phyloP scores from a whole-genome alignment of 2,329 filamentous ascomycete genomes.

The Trichoderma sp. region DNA sequence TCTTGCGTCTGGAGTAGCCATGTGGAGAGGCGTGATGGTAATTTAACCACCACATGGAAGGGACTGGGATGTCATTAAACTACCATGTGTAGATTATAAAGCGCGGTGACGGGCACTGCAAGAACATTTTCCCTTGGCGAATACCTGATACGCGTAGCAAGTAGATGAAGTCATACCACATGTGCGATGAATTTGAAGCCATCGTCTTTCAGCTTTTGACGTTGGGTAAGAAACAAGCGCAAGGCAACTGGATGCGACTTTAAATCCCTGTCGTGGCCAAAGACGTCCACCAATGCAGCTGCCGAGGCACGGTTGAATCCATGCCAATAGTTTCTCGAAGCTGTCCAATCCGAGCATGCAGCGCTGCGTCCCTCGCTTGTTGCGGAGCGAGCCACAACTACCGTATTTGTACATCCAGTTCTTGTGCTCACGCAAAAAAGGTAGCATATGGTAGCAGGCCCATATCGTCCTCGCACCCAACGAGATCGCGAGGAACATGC shows the following conservation, averaged over 20 bases:
- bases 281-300: neutral
- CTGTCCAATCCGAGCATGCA: conserved; percentile 7
- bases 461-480: conserved; percentile 13
- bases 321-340: conserved; percentile 21
- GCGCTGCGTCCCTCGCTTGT: neutral
- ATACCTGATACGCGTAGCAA: neutral
- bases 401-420: neutral
- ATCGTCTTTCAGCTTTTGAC: neutral
- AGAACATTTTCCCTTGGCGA: neutral
- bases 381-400: neutral
- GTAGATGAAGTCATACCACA: neutral
- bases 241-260: conserved; percentile 20
- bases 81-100: neutral
- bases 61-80: neutral
- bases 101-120: neutral
- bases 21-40: conserved; percentile 17
- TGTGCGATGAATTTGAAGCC: neutral
- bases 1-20: conserved; percentile 14
- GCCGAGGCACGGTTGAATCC: conserved; percentile 11
- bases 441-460: neutral
- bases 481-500: neutral
- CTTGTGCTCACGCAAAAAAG: neutral
- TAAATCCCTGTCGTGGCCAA: conserved; percentile 12
- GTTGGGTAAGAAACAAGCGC: neutral
- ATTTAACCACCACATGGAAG: neutral